These are phyloP conservation scores for Vitis rotundifolia DNA, from an alignment of 164 flowering plant species.

Conservation along the genomic window DNA sequence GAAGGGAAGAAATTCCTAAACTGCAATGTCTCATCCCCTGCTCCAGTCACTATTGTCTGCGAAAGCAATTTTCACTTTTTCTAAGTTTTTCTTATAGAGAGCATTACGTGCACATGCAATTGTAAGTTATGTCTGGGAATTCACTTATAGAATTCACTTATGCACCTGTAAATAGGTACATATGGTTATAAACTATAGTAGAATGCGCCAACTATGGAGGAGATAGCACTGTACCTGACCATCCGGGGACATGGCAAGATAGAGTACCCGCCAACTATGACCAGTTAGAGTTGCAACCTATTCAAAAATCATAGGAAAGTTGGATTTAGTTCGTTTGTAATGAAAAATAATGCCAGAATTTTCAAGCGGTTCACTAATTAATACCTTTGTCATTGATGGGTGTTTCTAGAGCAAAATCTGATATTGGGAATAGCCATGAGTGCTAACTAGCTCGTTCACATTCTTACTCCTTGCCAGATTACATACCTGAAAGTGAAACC, in stretches of 20 bases:
- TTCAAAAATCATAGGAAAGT: neutral
- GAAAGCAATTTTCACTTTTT: neutral
- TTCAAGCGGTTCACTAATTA: too few relatives aligned
- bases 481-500: constrained; percentile 59
- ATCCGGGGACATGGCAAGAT: constrained; percentile 94
- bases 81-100: too few relatives aligned
- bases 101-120: too few relatives aligned
- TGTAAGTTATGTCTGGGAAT: too few relatives aligned
- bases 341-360: too few relatives aligned
- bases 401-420: constrained; percentile 99
- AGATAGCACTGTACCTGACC: constrained; percentile 67
- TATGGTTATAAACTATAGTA: too few relatives aligned
- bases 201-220: too few relatives aligned
- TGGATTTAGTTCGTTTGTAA: too few relatives aligned
- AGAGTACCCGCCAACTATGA: constrained; percentile 82
- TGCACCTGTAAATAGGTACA: too few relatives aligned
- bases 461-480: constrained; percentile 95
- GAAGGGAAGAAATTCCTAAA: constrained; percentile 99
- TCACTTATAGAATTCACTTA: too few relatives aligned
- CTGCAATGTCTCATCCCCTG: constrained; percentile 95
- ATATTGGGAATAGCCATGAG: constrained; percentile 97
- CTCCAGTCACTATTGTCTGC: constrained; percentile 99
- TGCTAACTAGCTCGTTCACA: constrained; percentile 95
- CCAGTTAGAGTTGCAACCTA: constrained; percentile 98
- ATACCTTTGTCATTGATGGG: constrained; percentile 88